A percentile compares a stretch with the other conserved stretches of the same genome.
These are phyloP conservation scores for Naganishia vishniacii DNA, from an alignment of 768 basidiomycete species.

Conservation along the genomic window DNA sequence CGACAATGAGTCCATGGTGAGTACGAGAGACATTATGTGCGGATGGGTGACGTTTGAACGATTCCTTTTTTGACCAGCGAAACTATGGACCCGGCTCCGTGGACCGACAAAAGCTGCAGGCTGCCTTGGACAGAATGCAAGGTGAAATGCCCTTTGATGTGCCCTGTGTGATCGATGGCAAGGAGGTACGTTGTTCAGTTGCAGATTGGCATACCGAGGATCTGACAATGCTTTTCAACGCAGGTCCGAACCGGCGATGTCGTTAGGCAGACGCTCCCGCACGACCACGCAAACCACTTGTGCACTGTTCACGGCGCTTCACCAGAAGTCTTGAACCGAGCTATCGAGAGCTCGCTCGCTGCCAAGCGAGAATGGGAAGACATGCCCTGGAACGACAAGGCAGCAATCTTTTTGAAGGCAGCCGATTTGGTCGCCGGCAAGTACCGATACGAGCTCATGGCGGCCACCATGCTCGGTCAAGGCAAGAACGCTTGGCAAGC, in stretches of 20 bases:
- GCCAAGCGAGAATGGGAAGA: conserved; percentile 87
- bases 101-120: conserved; percentile 69
- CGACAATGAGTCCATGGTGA: conserved; percentile 90
- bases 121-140: conserved; percentile 72
- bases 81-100: conserved; percentile 70
- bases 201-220: background rate
- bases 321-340: conserved; percentile 63
- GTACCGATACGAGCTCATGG: conserved; percentile 89
- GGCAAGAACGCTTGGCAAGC: conserved; percentile 99
- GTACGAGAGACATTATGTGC: too few relatives aligned
- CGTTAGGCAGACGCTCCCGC: conserved; percentile 75
- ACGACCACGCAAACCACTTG: conserved; percentile 73
- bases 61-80: too few relatives aligned
- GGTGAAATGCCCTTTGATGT: conserved; percentile 81
- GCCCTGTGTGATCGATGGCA: conserved; percentile 86
- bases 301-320: conserved; percentile 87
- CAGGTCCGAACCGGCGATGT: conserved; percentile 72
- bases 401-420: conserved; percentile 96
- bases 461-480: conserved; percentile 95
- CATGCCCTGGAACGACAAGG: conserved; percentile 93
- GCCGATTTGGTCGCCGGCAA: conserved; percentile 93
- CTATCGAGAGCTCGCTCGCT: conserved; percentile 79
- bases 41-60: too few relatives aligned
- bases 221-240: conserved; percentile 39
- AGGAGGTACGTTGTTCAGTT: conserved; percentile 51